Evolutionary conservation across 164 flowering plant genomes (phyloP), one percentile per base, ranked within the genome.

Genomic region (Pachysandra terminalis): DNA sequence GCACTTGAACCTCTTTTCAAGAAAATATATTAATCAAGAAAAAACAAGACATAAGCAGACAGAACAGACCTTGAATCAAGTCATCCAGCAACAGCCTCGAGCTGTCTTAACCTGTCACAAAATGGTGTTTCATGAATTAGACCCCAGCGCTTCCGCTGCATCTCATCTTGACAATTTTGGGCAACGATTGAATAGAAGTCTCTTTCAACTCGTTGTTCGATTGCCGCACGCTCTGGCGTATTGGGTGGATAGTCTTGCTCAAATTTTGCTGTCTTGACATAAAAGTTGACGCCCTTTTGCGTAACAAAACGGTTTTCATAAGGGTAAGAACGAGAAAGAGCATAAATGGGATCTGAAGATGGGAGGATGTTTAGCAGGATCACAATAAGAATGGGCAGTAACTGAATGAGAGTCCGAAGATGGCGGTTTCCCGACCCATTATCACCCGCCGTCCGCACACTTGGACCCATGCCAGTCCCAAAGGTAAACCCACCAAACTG

Each of bases 61-160:
- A 26, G 40, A 71, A 51, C 61, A 13, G 19, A 81, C 82, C 85
- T 75, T 63, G 52, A 41, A 60, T 22, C 19, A 40, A 68, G 28
- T 59, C 75, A 66, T 82, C 78, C 85, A 64, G 75, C 80, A 22
- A 26, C 75, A 15, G 73, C 55, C 64, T 86, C 75, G 37, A 85
- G 89, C 66, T 71, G 66, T 76, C 70, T 80, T 67, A 89, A 73
- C 84, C 80, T 80, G 70, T 93, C 97, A 76, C 98, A 93, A 64
- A 86, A 73, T 2, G 97, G 97, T 13, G 88, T 88, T 69, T 88
- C 81, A 15, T 75, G 65, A 4, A 77, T 41, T 40, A 79, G 75
- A 10, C 98, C 98, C 98, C 97, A 93, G 51, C 83, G 83, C 40
- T 72, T 77, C 48, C 93, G 80, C 79, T 89, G 96, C 81, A 83